Conservation (phyloP, 2,329 filamentous ascomycete species). For the Sphaerostilbella broomeana region DNA sequence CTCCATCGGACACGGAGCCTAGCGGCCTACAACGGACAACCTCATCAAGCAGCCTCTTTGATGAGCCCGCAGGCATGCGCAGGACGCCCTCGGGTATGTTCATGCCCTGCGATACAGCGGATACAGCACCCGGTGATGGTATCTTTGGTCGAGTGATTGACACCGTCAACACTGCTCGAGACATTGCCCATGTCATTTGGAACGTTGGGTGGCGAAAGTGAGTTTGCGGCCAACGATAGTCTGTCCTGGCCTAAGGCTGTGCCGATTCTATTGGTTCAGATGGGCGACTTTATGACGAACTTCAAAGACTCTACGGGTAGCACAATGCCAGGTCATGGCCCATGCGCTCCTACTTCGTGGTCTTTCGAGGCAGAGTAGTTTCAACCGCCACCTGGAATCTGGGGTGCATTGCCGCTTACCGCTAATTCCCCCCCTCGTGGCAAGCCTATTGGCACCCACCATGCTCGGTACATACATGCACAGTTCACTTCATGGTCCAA, state of each 20-base stretch:
- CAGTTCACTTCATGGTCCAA: constrained; percentile 1
- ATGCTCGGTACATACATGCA: constrained; percentile 1
- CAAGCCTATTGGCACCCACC: constrained; percentile 1
- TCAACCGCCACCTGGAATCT: constrained; percentile 4
- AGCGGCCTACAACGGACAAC: constrained; percentile 39
- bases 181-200: constrained; percentile 66
- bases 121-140: constrained; percentile 52
- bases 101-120: constrained; percentile 76
- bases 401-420: constrained; percentile 7
- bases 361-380: not conserved
- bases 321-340: constrained; percentile 1
- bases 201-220: constrained; percentile 60
- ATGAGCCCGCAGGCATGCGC: constrained; percentile 57
- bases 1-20: constrained; percentile 19
- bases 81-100: constrained; percentile 84
- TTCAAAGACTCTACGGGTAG: constrained; percentile 1
- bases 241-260: too few relatives aligned
- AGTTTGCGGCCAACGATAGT: constrained; percentile 13
- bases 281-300: not conserved
- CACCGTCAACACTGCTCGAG: constrained; percentile 66
- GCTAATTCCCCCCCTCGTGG: constrained; percentile 3
- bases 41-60: constrained; percentile 44
- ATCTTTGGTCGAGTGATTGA: constrained; percentile 76
- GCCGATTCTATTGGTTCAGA: not conserved
- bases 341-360: constrained; percentile 1